These are phyloP conservation scores for Paralagenidium karlingii DNA, from an alignment of 352 stramenopile species.

Conservation along the genomic window DNA sequence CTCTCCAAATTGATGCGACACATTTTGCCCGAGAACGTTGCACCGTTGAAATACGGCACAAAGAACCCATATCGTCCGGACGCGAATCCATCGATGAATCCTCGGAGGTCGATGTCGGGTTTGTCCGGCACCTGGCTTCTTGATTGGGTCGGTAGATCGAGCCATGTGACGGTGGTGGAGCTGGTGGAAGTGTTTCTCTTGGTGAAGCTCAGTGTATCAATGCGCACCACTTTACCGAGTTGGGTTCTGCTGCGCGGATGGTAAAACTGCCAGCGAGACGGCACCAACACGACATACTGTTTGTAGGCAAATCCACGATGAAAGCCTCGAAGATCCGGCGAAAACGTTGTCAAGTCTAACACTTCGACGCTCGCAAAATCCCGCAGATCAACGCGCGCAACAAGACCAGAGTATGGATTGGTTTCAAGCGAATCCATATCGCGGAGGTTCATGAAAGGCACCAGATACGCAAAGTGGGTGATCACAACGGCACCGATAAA, in stretches of 20 bases:
- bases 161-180: constrained; percentile 18
- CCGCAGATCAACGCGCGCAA: constrained; percentile 45
- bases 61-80: constrained; percentile 78
- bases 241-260: constrained; percentile 11
- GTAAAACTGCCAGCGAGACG: constrained; percentile 25
- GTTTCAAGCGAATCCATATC: constrained; percentile 16
- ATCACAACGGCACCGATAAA: constrained; percentile 58
- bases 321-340: constrained; percentile 47
- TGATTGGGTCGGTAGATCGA: constrained; percentile 35
- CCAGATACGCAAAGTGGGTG: constrained; percentile 55
- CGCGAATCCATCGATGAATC: constrained; percentile 50
- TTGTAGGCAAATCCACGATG: constrained; percentile 60
- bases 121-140: constrained; percentile 60
- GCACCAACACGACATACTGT: constrained; percentile 55
- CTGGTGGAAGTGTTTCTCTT: no score
- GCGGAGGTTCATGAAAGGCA: constrained; percentile 47
- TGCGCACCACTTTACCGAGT: constrained; percentile 52
- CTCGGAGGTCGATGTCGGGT: constrained; percentile 37
- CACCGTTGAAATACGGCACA: constrained; percentile 60
- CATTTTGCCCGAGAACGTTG: constrained; percentile 49
- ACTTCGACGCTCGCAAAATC: constrained; percentile 39
- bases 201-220: constrained; percentile 68
- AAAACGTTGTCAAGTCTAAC: constrained; percentile 30
- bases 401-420: constrained; percentile 46
- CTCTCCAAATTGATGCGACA: constrained; percentile 69